Base-by-base conservation (phyloP, 2,329 filamentous ascomycete species). In the Coniochaeta pulveracea region DNA sequence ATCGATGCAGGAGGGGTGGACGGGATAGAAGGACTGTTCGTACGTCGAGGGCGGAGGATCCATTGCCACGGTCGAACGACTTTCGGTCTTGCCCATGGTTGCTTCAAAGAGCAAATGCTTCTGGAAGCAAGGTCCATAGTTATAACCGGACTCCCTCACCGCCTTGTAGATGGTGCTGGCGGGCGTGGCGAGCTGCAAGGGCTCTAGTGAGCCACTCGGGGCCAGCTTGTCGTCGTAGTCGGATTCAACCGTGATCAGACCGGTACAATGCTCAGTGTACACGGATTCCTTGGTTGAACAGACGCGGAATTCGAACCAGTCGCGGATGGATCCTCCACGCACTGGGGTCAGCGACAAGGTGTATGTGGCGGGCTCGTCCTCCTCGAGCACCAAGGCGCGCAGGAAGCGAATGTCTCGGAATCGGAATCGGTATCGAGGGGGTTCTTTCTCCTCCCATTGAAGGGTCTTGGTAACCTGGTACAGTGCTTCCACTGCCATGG, bases 401-500 rank as follows among this genome's bases (percentile, higher is more conserved):
- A 25, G 9, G 12, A 51, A 43, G 1, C 24, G 16, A 3, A 48
- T 37, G 19, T 52, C 38, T 4, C 46, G 30, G 10, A 50, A 38
- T 2, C 42, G 37, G 28, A 46, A 47, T 38, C n/a, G 2, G 39
- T 7, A 5, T 25, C 11, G 4, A 36, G 15, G 1, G 2, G 27
- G 22, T n/a, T n/a, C 22, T 9, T 32, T 23, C 29, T 29, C 19
- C 9, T 24, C 1, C 21, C 14, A 8, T 26, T 22, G 10, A 40
- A 24, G 1, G 21, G 23, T 15, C 27, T 31, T 18, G 9, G 39
- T 26, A 10, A 41, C 47, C 34, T 52, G 50, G 14, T 42, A 48
- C n/a, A 51, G 26, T 5, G 49, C 52, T 32, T 53, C 51, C 1
- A 51, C 3, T 0, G 43, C 50, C 44, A 62, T 52, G 2, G 55